Conservation (phyloP, 495 filamentous ascomycete genomes). For the Endocarpon pusillum region DNA sequence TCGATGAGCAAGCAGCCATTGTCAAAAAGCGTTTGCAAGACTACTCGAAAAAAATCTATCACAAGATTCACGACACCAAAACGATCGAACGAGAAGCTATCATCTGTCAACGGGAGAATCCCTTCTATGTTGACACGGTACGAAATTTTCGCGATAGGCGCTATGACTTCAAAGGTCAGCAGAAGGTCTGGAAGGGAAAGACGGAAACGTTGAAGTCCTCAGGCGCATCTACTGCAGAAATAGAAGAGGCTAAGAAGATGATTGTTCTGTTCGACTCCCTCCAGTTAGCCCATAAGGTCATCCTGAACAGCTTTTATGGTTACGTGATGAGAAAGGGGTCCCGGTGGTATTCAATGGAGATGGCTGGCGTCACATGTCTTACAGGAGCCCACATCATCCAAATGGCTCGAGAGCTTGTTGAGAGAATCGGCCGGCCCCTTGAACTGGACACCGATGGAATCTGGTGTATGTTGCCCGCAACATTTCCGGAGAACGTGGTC, state of each 20-base stretch:
- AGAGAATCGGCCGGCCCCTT: conserved; percentile 79
- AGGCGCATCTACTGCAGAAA: conserved; percentile 56
- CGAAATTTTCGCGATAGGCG: conserved; percentile 86
- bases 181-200: conserved; percentile 97
- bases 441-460: conserved; percentile 99
- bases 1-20: conserved; percentile 67
- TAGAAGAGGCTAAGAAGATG: conserved; percentile 98
- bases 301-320: conserved; percentile 97
- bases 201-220: conserved; percentile 68
- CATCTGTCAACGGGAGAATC: conserved; percentile 96
- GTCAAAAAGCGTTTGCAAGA: conserved; percentile 78
- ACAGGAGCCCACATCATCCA: conserved; percentile 97
- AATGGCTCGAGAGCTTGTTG: conserved; percentile 85
- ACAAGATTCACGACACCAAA: conserved; percentile 92
- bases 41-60: conserved; percentile 97
- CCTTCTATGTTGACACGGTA: conserved; percentile 96
- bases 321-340: conserved; percentile 99
- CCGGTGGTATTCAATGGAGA: conserved; percentile 98
- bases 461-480: conserved; percentile 97
- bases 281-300: conserved; percentile 96
- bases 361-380: conserved; percentile 96
- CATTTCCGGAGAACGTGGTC: conserved; percentile 90
- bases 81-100: conserved; percentile 92
- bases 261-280: conserved; percentile 89
- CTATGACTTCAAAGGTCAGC: conserved; percentile 95